Evolutionary conservation across 257 asterid species (phyloP).

Genomic region (Solanum piurae): DNA sequence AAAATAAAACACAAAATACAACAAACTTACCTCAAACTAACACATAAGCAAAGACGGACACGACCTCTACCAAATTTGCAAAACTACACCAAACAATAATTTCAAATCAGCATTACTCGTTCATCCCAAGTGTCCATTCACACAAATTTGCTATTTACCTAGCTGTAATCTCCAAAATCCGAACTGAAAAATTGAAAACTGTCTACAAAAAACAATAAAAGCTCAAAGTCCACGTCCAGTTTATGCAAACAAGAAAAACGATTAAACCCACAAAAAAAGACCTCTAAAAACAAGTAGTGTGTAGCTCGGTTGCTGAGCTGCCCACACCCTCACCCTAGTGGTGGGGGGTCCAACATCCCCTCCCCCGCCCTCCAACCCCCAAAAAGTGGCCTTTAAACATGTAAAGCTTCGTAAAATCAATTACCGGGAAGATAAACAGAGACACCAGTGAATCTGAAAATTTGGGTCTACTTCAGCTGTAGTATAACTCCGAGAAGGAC

Average conservation of each 20-base stretch:
- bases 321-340: neutral
- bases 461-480: conserved; percentile 22
- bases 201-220: neutral
- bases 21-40: neutral
- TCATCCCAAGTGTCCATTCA: neutral
- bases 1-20: neutral
- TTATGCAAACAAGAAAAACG: neutral
- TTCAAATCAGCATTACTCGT: neutral
- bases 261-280: neutral
- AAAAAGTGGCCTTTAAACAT: neutral
- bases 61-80: neutral
- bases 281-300: neutral
- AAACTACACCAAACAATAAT: neutral
- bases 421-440: conserved; percentile 12
- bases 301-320: neutral
- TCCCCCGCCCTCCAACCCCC: neutral
- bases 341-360: neutral
- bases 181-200: neutral
- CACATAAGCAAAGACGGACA: neutral
- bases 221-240: neutral
- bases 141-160: neutral
- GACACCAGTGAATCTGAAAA: conserved; percentile 10
- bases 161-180: neutral
- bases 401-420: neutral
- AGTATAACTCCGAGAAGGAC: conserved; percentile 5